A percentile compares a stretch with the other conserved stretches of the same genome.
Conservation (phyloP, 305 asterid genomes). For the Plantago lanceolata region DNA sequence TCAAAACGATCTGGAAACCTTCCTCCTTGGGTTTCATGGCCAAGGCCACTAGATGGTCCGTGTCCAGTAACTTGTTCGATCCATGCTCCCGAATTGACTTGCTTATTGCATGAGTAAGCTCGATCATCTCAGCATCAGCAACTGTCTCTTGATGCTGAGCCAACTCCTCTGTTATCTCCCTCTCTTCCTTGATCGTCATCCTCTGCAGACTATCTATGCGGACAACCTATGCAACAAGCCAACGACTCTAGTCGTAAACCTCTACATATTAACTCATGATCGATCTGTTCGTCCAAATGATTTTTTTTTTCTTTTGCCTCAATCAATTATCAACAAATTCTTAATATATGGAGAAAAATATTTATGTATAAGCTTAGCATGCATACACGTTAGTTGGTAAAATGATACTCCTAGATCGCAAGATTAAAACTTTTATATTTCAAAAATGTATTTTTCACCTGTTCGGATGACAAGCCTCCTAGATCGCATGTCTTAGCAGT, state of each 20-base stretch:
- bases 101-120: conserved; percentile 19
- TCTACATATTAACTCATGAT: too few relatives aligned
- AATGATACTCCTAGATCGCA: too few relatives aligned
- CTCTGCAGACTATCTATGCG: conserved; percentile 23
- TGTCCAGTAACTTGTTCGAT: neutral
- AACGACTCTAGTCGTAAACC: too few relatives aligned
- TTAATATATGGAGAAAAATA: too few relatives aligned
- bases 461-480: conserved; percentile 19
- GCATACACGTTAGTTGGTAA: too few relatives aligned
- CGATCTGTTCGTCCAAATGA: too few relatives aligned
- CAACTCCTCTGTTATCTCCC: conserved; percentile 23
- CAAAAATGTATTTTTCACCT: conserved; percentile 4
- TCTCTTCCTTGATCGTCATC: conserved; percentile 14
- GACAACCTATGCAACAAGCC: neutral
- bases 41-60: neutral
- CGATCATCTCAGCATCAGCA: conserved; percentile 31
- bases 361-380: too few relatives aligned
- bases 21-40: conserved; percentile 25
- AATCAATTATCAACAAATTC: too few relatives aligned
- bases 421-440: too few relatives aligned
- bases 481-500: conserved; percentile 1
- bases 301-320: too few relatives aligned
- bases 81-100: neutral
- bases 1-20: conserved; percentile 20
- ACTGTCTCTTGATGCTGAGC: conserved; percentile 31